These are phyloP conservation scores for Middelhovenomyces tepae DNA, from an alignment of 805 yeast species.

Conservation along the genomic window DNA sequence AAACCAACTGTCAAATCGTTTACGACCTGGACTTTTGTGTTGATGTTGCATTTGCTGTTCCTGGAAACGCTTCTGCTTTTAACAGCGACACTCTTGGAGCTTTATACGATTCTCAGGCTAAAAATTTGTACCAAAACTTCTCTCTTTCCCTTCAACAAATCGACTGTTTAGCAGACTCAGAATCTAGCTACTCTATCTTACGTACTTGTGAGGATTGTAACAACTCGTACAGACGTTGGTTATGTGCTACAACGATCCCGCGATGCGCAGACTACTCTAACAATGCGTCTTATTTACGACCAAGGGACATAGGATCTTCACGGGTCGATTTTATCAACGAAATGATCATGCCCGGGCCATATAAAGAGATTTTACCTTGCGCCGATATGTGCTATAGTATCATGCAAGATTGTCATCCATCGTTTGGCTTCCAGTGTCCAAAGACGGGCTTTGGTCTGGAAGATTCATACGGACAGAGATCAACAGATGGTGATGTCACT, in stretches of 20 bases:
- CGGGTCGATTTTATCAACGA: constrained; percentile 54
- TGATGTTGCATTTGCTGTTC: constrained; percentile 82
- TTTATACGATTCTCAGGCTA: constrained; percentile 59
- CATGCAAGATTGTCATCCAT: constrained; percentile 76
- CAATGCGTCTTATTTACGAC: constrained; percentile 28
- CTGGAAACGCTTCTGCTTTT: constrained; percentile 37
- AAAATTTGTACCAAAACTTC: constrained; percentile 51
- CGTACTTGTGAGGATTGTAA: constrained; percentile 67
- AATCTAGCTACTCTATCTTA: constrained; percentile 68
- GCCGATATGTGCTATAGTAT: constrained; percentile 68
- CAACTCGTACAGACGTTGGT: constrained; percentile 69
- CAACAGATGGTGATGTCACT: constrained; percentile 25
- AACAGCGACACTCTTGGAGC: constrained; percentile 30
- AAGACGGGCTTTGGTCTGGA: constrained; percentile 11
- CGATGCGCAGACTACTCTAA: constrained; percentile 53
- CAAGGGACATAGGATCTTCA: constrained; percentile 41
- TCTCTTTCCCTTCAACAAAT: constrained; percentile 65
- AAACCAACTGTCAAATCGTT: constrained; percentile 58
- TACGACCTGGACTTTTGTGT: constrained; percentile 70
- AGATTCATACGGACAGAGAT: constrained; percentile 22
- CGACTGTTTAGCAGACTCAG: constrained; percentile 58
- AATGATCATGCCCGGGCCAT: constrained; percentile 46
- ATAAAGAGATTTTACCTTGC: constrained; percentile 83
- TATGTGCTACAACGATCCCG: constrained; percentile 83
- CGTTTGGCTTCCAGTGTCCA: constrained; percentile 72